Conservation (phyloP, 2,329 filamentous ascomycete species). For the Botrytis deweyae region DNA sequence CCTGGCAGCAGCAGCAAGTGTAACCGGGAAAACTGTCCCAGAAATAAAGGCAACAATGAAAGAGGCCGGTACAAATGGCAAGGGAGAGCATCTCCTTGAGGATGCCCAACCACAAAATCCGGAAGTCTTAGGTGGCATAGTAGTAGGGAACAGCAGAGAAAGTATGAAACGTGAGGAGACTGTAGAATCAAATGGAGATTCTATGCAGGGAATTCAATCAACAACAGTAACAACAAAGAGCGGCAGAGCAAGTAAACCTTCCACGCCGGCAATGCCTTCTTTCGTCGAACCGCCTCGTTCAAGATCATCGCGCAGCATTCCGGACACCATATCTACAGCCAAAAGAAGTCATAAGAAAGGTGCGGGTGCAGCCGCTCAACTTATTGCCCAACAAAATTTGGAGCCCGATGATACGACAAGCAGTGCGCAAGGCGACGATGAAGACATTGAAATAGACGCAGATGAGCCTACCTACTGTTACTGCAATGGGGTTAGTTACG, state of each 20-base stretch:
- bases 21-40: constrained; percentile 39
- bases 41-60: constrained; percentile 57
- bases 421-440: constrained; percentile 48
- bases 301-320: constrained; percentile 51
- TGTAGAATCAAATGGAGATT: constrained; percentile 46
- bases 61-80: constrained; percentile 42
- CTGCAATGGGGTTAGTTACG: constrained; percentile 77
- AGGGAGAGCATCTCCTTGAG: constrained; percentile 39
- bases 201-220: constrained; percentile 38
- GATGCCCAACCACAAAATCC: constrained; percentile 40
- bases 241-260: constrained; percentile 65
- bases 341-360: constrained; percentile 63
- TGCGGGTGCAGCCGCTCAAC: constrained; percentile 41
- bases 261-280: constrained; percentile 59
- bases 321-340: constrained; percentile 35
- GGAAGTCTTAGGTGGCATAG: constrained; percentile 33
- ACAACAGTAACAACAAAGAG: constrained; percentile 54
- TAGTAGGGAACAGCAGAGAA: constrained; percentile 46
- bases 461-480: constrained; percentile 77
- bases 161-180: constrained; percentile 50
- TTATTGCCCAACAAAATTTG: constrained; percentile 39
- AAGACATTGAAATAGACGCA: constrained; percentile 62
- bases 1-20: constrained; percentile 32
- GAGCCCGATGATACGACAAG: constrained; percentile 48
- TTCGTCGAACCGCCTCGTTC: constrained; percentile 57